Evolutionary conservation across 352 stramenopile species (phyloP).

Genomic region (Pythium guiyangense): DNA sequence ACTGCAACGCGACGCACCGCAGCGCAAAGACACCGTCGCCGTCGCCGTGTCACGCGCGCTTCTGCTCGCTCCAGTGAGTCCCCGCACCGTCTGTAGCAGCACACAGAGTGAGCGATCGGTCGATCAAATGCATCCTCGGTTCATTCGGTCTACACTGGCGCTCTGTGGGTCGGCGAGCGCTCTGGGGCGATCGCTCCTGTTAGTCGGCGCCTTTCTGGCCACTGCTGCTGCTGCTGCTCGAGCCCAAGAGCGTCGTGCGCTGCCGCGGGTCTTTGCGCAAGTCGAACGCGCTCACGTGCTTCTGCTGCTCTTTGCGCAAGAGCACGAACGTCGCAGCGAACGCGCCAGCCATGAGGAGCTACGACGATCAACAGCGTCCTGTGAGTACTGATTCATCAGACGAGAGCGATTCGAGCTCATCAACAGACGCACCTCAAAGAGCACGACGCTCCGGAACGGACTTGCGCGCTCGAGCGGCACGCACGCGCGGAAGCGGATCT

Average conservation of each 20-base stretch:
- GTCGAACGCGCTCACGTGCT: conserved; percentile 80
- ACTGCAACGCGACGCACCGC: conserved; percentile 5
- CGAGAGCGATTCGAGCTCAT: neutral
- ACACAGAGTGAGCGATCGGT: neutral
- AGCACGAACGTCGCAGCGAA: conserved; percentile 41
- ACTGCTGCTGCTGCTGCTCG: neutral
- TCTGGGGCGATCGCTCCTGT: too few species aligned
- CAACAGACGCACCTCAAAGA: conserved; percentile 61
- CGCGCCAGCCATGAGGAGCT: conserved; percentile 51
- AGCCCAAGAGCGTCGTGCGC: conserved; percentile 32
- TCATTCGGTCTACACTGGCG: too few species aligned
- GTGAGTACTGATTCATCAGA: too few species aligned
- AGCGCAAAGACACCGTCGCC: conserved; percentile 2
- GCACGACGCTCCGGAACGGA: conserved; percentile 40
- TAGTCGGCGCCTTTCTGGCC: conserved; percentile 7
- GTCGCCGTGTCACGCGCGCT: neutral
- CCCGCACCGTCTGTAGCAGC: too few species aligned
- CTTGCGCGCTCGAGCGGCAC: conserved; percentile 29
- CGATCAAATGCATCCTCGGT: too few species aligned
- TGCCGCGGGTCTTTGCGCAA: conserved; percentile 61
- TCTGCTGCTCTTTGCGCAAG: conserved; percentile 57
- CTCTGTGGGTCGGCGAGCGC: too few species aligned
- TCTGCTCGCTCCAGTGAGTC: conserved; percentile 2
- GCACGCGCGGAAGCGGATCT: conserved; percentile 58
- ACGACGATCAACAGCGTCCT: neutral